A percentile compares a stretch with the other conserved stretches of the same genome.
These are phyloP conservation scores for Trypanosoma grayi DNA, from an alignment of 208 protist species.

Conservation along the genomic window DNA sequence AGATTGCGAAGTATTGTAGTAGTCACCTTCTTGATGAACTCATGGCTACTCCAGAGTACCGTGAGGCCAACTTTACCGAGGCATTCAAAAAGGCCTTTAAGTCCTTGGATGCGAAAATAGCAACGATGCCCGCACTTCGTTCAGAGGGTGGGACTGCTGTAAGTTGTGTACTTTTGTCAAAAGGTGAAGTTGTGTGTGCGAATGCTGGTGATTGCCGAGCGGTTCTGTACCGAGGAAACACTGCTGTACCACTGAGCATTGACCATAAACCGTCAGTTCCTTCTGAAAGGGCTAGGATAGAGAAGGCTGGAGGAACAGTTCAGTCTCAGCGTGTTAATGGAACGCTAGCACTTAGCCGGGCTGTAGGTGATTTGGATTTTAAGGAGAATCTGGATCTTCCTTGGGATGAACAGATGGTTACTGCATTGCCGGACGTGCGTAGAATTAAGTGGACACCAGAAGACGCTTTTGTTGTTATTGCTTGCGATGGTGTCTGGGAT, in stretches of 20 bases:
- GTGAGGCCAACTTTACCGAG: slow-evolving; percentile 24
- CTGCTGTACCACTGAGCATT: slow-evolving; percentile 66
- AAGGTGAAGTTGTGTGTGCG: slow-evolving; percentile 73
- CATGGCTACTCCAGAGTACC: slow-evolving; percentile 33
- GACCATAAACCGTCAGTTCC: slow-evolving; percentile 89
- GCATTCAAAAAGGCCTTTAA: slow-evolving; percentile 73
- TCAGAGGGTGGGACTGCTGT: slow-evolving; percentile 78
- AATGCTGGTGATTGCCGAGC: slow-evolving; percentile 91
- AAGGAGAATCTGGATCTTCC: slow-evolving; percentile 56
- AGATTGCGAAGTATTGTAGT: slow-evolving; percentile 75
- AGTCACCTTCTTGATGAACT: slow-evolving; percentile 77
- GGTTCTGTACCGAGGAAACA: slow-evolving; percentile 76
- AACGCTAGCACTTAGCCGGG: slow-evolving; percentile 90
- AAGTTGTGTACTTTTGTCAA: slow-evolving; percentile 70
- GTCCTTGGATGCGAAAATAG: slow-evolving; percentile 66
- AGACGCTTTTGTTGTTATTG: slow-evolving; percentile 91
- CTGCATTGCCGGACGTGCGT: slow-evolving; percentile 73
- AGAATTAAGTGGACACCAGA: slow-evolving; percentile 28
- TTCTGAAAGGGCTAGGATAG: slow-evolving; percentile 76
- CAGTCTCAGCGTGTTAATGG: slow-evolving; percentile 91
- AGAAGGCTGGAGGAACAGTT: slow-evolving; percentile 79
- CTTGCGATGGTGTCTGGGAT: slow-evolving; percentile 94
- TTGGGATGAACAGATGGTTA: slow-evolving; percentile 78
- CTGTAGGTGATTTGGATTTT: slow-evolving; percentile 93
- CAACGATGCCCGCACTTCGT: slow-evolving; percentile 26